A percentile compares a stretch with the other conserved stretches of the same genome.
Evolutionary conservation across 371 early-diverging fungal species (phyloP).

Genomic region (Conidiobolus coronatus): DNA sequence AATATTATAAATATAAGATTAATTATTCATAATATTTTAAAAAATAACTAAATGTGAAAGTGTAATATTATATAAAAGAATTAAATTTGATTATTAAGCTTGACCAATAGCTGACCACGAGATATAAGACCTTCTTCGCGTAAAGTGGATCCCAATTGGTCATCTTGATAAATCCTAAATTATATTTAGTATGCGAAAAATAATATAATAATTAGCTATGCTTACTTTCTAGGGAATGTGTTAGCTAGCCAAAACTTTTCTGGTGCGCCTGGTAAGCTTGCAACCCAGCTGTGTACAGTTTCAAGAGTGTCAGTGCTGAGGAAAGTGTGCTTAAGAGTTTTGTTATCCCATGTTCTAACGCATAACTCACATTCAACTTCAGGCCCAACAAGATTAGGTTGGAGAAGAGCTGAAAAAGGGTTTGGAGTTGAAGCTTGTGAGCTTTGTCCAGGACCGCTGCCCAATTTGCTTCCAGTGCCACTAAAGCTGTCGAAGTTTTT

Average conservation of each 20-base stretch:
- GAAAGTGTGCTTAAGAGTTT: not conserved
- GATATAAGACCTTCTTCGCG: not conserved
- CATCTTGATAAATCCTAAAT: slow-evolving; percentile 2
- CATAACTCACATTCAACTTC: not conserved
- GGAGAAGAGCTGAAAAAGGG: not conserved
- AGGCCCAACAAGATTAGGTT: not conserved
- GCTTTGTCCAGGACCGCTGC: not conserved
- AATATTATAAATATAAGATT: no score
- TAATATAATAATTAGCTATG: not conserved
- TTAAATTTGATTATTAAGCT: no score
- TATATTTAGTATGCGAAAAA: not conserved
- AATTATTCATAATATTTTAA: no score
- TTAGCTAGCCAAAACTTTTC: not conserved
- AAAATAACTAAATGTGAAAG: no score
- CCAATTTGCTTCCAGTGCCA: slow-evolving; percentile 3
- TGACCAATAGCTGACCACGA: not conserved
- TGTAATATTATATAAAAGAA: no score
- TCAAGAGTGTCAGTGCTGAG: not conserved
- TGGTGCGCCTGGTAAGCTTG: not conserved
- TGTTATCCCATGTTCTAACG: slow-evolving; percentile 1
- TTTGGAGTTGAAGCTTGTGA: not conserved
- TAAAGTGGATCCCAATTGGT: not conserved
- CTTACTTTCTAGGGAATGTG: slow-evolving; percentile 1
- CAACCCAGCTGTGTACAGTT: not conserved
- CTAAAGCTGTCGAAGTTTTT: slow-evolving; percentile 1